phyloP scores from a whole-genome alignment of 129 eudicot species.

The Solidago caesia region DNA sequence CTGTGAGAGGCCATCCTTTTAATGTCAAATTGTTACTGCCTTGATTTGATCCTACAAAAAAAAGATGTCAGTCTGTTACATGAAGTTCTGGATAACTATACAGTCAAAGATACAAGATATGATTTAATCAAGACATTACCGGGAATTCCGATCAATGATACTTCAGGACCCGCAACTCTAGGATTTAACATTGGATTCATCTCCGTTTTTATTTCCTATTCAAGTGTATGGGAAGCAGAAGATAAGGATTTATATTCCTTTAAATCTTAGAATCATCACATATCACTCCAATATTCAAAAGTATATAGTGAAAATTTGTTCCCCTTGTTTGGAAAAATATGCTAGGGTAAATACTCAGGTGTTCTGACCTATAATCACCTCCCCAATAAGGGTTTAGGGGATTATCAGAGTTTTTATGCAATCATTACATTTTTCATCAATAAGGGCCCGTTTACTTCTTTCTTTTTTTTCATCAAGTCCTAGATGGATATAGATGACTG shows the following conservation, averaged over 20 bases:
- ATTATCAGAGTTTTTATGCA: not conserved
- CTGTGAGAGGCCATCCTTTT: no score
- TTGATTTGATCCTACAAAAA: slow-evolving; percentile 72
- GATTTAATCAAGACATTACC: slow-evolving; percentile 2
- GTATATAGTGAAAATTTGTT: not conserved
- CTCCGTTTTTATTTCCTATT: slow-evolving; percentile 89
- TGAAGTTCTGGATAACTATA: not conserved
- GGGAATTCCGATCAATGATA: slow-evolving; percentile 82
- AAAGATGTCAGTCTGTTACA: slow-evolving; percentile 16
- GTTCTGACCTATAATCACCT: not conserved
- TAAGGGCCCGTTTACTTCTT: no score
- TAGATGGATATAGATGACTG: no score
- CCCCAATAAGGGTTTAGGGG: not conserved
- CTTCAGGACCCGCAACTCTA: slow-evolving; percentile 81
- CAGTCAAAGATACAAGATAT: not conserved
- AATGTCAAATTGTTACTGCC: no score
- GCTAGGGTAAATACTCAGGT: not conserved
- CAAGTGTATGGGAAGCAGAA: slow-evolving; percentile 1
- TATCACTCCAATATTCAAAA: not conserved
- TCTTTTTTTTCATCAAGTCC: no score
- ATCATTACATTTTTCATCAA: no score
- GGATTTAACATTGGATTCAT: slow-evolving; percentile 81
- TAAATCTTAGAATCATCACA: not conserved
- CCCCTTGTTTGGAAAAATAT: not conserved
- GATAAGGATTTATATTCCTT: not conserved